Evolutionary conservation across 2,329 filamentous ascomycete species (phyloP), one percentile per base, ranked within the genome.

Genomic region (Ceratocystis huliohia): DNA sequence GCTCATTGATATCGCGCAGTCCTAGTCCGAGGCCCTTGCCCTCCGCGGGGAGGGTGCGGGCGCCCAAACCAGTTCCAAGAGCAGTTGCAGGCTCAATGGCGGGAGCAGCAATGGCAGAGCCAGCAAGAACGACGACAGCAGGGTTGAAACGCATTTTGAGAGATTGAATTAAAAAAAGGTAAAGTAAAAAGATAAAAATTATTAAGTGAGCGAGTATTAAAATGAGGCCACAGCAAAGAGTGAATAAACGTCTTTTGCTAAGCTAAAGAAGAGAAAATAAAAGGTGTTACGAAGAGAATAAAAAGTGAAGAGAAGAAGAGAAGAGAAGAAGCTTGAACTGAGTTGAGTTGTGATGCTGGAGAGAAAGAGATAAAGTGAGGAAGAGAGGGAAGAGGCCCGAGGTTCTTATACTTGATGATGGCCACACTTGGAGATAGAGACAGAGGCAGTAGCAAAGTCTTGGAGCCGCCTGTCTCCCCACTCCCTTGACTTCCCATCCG

Each of bases 101-200:
- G 25, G 66, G 67, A 50, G 44, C 66, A 37, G 45, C 63, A 44
- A 56, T 48, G 63, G 63, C 64, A 48, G 48, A 69, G 62, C 22
- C 61, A n/a, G 53, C 66, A 30, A 66, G 61, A 1, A 66, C 45
- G 45, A 57, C 13, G 41, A 65, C 6, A 30, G 65, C 65, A 37
- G 65, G 17, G 48, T 62, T 65, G 64, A 65, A 66, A 33, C 64
- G 66, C 66, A 68, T 68, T 50, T 63, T 68, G 64, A 65, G 46
- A 50, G 17, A 37, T 44, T 6, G 28, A 44, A 25, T 61, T 33
- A 50, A 57, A 66, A 65, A 65, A 57, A 28, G 28, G 6, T 41
- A 57, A 45, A 59, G 46, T 33, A 37, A 64, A 66, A 25, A 63
- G 15, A 2, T 20, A 48, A 50, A 48, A 63, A 50, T 20, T 17